Evolutionary conservation across 75 land plant species (phyloP), one percentile per base, ranked within the genome.

Genomic region (Selaginella moellendorffii): DNA sequence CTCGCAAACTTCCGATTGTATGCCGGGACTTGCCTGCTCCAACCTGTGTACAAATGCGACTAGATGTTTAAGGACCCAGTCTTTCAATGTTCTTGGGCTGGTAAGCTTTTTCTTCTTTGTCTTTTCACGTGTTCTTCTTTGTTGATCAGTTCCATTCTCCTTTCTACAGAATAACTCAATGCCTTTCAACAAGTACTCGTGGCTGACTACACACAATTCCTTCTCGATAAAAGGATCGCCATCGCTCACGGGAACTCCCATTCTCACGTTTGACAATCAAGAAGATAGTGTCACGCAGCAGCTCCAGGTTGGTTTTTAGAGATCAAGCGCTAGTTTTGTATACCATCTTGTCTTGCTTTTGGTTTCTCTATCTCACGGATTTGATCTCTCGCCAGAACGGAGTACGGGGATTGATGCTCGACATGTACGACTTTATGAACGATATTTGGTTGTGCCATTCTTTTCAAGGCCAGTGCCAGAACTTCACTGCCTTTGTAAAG

Each of bases 181-280:
- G 63, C 92, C 92, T 0, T 87, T 82, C 54, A 87, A 87, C 65
- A 62, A 64, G 65, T 87, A 87, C 53, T 74, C 88, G 10, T 87
- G 92, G 92, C 74, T 87, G 66, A 85, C 85, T 52, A 87, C 92
- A 2, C 92, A 87, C 70, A 87, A 87, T 25, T 68, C 92, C 22
- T 87, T 73, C 54, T 78, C 92, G 1, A 68, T 69, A 0, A 14
- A 65, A n/a, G 79, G 77, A 1, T 68, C 19, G 65, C 69, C 54
- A 24, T 77, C 82, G 2, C 63, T 66, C 9, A 77, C 80, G 0
- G 88, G 86, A 1, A 30, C 61, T 29, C 76, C 80, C 23, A 61
- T 79, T 14, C 1, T 75, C 19, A 25, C 85, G 26, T 73, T 75
- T 28, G 51, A 71, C 1, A 85, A 85, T 31, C 92, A 87, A 71